phyloP scores from a whole-genome alignment of 108 stramenopile genomes.

The Mediolabrus comicus region DNA sequence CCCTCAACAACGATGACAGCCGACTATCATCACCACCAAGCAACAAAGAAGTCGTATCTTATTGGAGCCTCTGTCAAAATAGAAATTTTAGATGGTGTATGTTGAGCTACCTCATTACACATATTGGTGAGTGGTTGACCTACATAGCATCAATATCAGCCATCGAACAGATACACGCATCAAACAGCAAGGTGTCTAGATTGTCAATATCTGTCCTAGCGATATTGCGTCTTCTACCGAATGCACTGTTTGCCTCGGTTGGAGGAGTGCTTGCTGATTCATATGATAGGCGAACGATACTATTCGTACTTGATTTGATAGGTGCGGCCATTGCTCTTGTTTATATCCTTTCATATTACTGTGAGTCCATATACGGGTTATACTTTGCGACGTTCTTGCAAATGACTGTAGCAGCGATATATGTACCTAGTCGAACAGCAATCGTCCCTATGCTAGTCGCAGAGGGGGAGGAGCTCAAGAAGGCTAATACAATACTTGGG shows the following conservation, averaged over 20 bases:
- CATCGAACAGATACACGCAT: constrained; percentile 36
- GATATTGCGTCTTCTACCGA: constrained; percentile 58
- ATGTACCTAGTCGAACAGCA: constrained; percentile 54
- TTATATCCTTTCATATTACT: constrained; percentile 52
- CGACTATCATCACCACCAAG: too few species aligned
- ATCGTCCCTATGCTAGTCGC: constrained; percentile 60
- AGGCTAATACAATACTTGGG: constrained; percentile 58
- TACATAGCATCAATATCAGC: constrained; percentile 39
- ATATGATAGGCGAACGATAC: constrained; percentile 55
- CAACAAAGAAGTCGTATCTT: too few species aligned
- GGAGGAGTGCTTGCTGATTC: constrained; percentile 74
- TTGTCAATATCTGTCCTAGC: constrained; percentile 62
- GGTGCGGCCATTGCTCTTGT: constrained; percentile 45
- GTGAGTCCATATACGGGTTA: constrained; percentile 44
- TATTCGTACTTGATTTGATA: constrained; percentile 58
- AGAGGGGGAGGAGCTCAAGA: constrained; percentile 55
- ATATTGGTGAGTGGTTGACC: constrained; percentile 59
- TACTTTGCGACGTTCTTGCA: constrained; percentile 57
- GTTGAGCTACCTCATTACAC: constrained; percentile 51
- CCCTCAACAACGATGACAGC: too few species aligned
- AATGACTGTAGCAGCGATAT: constrained; percentile 55
- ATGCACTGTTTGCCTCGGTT: constrained; percentile 49
- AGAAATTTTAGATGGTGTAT: constrained; percentile 52
- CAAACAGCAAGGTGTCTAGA: constrained; percentile 18
- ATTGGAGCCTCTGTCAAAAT: too few species aligned